Evolutionary conservation across 176 grass and related monocot species (phyloP).

Genomic region (Panicum miliaceum): DNA sequence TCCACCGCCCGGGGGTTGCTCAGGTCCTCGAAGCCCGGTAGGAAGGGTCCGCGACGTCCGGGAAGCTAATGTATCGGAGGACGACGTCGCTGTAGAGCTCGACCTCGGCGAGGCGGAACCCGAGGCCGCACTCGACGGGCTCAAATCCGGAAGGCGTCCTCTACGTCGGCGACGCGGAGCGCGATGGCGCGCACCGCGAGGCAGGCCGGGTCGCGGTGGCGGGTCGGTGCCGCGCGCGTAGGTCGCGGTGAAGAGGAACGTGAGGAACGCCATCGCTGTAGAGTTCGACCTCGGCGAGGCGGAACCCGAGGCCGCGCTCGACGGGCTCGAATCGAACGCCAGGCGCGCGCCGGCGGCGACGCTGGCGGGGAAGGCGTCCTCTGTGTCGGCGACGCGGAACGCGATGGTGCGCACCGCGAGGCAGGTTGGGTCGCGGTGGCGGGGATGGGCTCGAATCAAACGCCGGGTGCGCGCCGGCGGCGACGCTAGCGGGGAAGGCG

Average conservation of each 20-base stretch:
- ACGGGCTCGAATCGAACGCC: constrained; percentile 38
- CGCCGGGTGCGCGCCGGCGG: no score
- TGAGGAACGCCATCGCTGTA: no score
- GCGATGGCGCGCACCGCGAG: no score
- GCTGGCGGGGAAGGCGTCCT: constrained; percentile 58
- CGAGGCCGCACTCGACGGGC: constrained; percentile 64
- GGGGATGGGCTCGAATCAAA: constrained; percentile 44
- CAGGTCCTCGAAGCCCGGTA: constrained; percentile 74
- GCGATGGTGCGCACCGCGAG: constrained; percentile 79
- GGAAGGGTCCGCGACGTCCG: constrained; percentile 46
- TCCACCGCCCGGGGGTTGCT: background rate
- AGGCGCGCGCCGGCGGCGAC: no score
- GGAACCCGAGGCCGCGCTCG: constrained; percentile 68
- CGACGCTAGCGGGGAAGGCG: constrained; percentile 49
- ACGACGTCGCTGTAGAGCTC: constrained; percentile 93
- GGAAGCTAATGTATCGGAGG: constrained; percentile 77
- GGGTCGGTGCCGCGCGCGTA: no score
- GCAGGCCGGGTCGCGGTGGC: no score
- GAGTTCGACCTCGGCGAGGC: constrained; percentile 80
- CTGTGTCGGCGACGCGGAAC: constrained; percentile 72
- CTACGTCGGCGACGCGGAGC: constrained; percentile 72
- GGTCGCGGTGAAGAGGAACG: no score
- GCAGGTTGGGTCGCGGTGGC: no score
- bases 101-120: constrained; percentile 79
- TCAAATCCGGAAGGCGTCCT: constrained; percentile 70